Conservation (phyloP, 768 basidiomycete species). For the Tephrocybe sp. region DNA sequence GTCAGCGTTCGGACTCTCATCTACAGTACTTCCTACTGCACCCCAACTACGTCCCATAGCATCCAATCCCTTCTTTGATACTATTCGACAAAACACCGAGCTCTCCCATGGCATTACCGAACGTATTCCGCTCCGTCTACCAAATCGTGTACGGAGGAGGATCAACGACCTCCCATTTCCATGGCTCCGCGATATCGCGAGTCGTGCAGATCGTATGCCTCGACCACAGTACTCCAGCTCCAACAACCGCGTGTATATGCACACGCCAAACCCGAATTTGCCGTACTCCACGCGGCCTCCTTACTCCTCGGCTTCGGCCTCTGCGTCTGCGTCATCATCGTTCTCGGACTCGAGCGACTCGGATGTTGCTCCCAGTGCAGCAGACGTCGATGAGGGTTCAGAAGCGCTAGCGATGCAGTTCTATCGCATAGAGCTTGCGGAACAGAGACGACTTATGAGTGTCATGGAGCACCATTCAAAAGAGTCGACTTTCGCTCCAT, state of each 20-base stretch:
- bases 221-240: not conserved
- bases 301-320: constrained; percentile 14
- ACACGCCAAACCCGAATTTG: constrained; percentile 10
- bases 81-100: constrained; percentile 85
- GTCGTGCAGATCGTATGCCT: constrained; percentile 13
- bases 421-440: constrained; percentile 87
- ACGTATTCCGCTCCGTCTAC: constrained; percentile 71
- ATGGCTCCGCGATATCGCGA: constrained; percentile 76
- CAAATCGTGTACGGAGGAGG: constrained; percentile 48
- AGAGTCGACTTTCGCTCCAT: constrained; percentile 52
- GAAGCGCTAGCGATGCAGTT: constrained; percentile 90
- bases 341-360: constrained; percentile 28
- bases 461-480: constrained; percentile 88
- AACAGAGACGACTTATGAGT: constrained; percentile 83
- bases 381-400: constrained; percentile 61
- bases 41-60: constrained; percentile 27
- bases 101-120: constrained; percentile 73
- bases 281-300: constrained; percentile 28
- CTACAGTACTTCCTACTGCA: constrained; percentile 30
- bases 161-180: constrained; percentile 74
- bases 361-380: constrained; percentile 25
- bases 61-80: constrained; percentile 93
- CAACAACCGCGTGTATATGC: not conserved
- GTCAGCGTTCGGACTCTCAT: constrained; percentile 59
- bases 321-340: constrained; percentile 23